Evolutionary conservation across 768 basidiomycete species (phyloP).

Genomic region (Lanmaoa pseudosensibilis): DNA sequence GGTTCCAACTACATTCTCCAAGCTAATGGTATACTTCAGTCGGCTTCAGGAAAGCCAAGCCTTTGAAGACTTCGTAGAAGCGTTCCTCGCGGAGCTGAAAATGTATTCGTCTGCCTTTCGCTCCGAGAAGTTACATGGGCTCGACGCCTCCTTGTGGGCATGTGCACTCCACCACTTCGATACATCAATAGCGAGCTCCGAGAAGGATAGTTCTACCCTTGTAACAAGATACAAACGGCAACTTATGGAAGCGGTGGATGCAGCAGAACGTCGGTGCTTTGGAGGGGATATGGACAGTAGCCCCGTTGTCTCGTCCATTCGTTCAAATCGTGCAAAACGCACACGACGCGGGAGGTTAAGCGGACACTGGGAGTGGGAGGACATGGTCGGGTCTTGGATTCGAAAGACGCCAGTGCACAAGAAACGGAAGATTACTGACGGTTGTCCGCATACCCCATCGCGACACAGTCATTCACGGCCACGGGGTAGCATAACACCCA

Average conservation of each 20-base stretch:
- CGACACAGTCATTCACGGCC: not conserved
- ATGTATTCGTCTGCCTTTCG: constrained; percentile 33
- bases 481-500: not conserved
- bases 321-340: constrained; percentile 1
- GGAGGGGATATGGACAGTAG: constrained; percentile 24
- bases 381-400: constrained; percentile 46
- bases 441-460: not conserved
- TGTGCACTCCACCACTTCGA: constrained; percentile 52
- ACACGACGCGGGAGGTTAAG: constrained; percentile 16
- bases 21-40: constrained; percentile 26
- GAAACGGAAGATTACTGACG: constrained; percentile 18
- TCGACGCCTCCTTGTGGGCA: constrained; percentile 55
- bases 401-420: constrained; percentile 36
- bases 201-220: constrained; percentile 23
- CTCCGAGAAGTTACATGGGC: constrained; percentile 35
- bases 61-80: constrained; percentile 17
- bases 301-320: constrained; percentile 14
- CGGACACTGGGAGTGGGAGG: constrained; percentile 51
- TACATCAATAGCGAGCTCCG: constrained; percentile 23
- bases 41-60: constrained; percentile 9
- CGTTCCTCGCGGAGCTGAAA: constrained; percentile 26
- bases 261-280: constrained; percentile 52
- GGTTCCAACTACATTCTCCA: constrained; percentile 31
- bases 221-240: constrained; percentile 38
- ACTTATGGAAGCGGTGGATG: constrained; percentile 48